phyloP scores from a whole-genome alignment of 768 basidiomycete species.

The Lactarius evosmus region DNA sequence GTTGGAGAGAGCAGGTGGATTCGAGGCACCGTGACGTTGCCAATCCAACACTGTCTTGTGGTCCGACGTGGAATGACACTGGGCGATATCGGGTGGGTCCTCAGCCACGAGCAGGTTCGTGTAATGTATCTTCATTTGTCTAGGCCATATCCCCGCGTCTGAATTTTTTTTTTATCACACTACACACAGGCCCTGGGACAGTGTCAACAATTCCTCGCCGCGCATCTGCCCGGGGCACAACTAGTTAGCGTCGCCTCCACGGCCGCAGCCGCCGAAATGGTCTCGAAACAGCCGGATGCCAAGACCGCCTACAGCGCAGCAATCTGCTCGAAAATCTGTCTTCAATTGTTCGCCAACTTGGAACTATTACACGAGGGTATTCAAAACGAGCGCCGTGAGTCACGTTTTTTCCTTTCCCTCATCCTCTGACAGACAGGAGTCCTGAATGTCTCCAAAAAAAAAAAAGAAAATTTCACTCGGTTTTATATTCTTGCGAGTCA shows the following conservation, averaged over 20 bases:
- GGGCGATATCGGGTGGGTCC: conserved; percentile 51
- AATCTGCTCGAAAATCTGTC: conserved; percentile 68
- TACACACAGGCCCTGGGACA: conserved; percentile 67
- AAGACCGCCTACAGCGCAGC: conserved; percentile 55
- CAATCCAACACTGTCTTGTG: conserved; percentile 67
- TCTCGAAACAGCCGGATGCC: conserved; percentile 42
- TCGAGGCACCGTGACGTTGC: conserved; percentile 55
- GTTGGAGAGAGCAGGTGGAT: conserved; percentile 48
- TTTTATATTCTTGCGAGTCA: conserved; percentile 58
- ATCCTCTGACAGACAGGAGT: background rate
- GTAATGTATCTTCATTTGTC: conserved; percentile 20
- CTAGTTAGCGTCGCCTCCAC: conserved; percentile 66
- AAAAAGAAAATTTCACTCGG: conserved; percentile 62
- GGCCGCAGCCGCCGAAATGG: conserved; percentile 59
- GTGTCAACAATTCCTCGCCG: conserved; percentile 59
- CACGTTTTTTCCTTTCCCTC: background rate
- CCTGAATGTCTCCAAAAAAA: background rate
- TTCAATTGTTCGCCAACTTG: conserved; percentile 56
- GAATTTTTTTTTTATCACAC: background rate
- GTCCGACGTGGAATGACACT: conserved; percentile 56
- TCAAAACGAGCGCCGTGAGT: conserved; percentile 55
- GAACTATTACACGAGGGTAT: conserved; percentile 59
- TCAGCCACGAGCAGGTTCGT: conserved; percentile 79
- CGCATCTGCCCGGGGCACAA: conserved; percentile 50
- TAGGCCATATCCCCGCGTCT: background rate